Evolutionary conservation across 345 rosid genomes (phyloP), one percentile per base, ranked within the genome.

Genomic region (Turritis glabra): DNA sequence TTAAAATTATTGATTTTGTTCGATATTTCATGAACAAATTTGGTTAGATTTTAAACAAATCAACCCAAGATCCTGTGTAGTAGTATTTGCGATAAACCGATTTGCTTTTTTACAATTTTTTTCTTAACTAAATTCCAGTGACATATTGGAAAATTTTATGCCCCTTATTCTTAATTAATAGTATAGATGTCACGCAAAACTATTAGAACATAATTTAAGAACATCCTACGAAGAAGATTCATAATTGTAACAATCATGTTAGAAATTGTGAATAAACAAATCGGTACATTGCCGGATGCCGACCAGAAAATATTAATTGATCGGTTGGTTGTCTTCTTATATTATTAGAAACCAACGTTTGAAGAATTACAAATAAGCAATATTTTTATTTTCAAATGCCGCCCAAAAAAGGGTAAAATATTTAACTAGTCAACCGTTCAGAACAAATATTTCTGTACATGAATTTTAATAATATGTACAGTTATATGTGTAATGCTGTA

Each of bases 261-360:
- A 47, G 52, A 18, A 18, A 47, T 18, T 8, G 23, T 8, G 52
- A 1, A 35, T n/a, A 21, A 55, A 40, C 40, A 11, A 41, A 8
- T 40, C 1, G 10, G 9, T 26, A 7, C 46, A 50, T 26, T 40
- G 53, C 63, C 63, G 38, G 50, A 17, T 40, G 53, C 63, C 63
- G 38, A 40, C 72, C 58, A 65, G 55, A 19, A 7, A 63, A 43
- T 0, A 9, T 8, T n/a, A 32, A 30, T 7, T 9, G 25, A 22
- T 37, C 11, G 23, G 47, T 47, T 68, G 40, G 4, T 25, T 70
- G 32, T 9, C 74, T 2, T 19, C 19, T 26, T 26, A 55, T 43
- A 14, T 19, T 70, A 57, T 46, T 22, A 57, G 33, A 58, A 13
- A 32, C 17, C 10, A 46, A 58, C 67, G 27, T 59, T 71, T 48